Evolutionary conservation across 179 eudicot genomes (phyloP), one percentile per base, ranked within the genome.

Genomic region (Corrigiola litoralis): DNA sequence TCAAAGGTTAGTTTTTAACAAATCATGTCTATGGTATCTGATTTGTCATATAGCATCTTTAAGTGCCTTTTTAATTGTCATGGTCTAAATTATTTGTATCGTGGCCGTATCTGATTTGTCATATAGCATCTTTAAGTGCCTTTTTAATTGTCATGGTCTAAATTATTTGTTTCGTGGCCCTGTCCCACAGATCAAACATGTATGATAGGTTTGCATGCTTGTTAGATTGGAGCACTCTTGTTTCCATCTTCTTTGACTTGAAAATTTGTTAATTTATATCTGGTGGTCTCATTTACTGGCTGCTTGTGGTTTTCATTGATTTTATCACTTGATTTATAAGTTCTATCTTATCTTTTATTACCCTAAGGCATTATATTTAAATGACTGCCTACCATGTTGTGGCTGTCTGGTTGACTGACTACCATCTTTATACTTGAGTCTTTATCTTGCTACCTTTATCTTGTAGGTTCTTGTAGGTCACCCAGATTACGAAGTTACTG

Each of bases 401-500:
- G n/a, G n/a, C n/a, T n/a, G n/a, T n/a, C n/a, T n/a, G n/a, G n/a
- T n/a, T n/a, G n/a, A n/a, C n/a, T n/a, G n/a, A n/a, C n/a, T n/a
- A n/a, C n/a, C n/a, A n/a, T n/a, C n/a, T n/a, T n/a, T n/a, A n/a
- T n/a, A n/a, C n/a, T n/a, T n/a, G n/a, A n/a, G n/a, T n/a, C n/a
- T n/a, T n/a, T n/a, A 17, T n/a, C 16, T 4, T 27, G 51, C 16
- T n/a, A n/a, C n/a, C n/a, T 46, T 10, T 55, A 20, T 21, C 28
- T 58, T 73, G 70, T 63, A 94, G 99, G 99, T 90, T 67, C 89
- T 94, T 76, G 95, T 81, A 74, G 99, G 99, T 32, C 99, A 94
- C 84, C 95, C 95, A 38, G 99, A 94, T 75, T 94, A 87, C 80
- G 95, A 86, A 80, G 84, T 94, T 62, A 90, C 94, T 5, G 95